These are phyloP conservation scores for Eimeria necatrix DNA, from an alignment of 169 alveolate genomes.

Conservation along the genomic window DNA sequence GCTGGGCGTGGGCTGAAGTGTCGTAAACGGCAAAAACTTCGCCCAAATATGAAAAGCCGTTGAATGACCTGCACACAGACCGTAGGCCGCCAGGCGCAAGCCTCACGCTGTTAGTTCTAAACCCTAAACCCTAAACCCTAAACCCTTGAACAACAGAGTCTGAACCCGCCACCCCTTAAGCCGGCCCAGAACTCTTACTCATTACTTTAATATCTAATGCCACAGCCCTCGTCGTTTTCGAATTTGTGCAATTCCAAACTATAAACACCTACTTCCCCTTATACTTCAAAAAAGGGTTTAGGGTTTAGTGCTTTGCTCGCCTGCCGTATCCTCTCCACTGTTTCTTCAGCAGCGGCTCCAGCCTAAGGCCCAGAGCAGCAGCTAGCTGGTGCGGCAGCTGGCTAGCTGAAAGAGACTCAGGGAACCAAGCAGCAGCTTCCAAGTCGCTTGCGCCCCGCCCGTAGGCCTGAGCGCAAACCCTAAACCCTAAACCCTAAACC, in stretches of 20 bases:
- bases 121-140: too few species aligned
- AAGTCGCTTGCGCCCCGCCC: slow-evolving; percentile 11
- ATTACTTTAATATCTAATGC: too few species aligned
- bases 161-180: too few species aligned
- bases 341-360: slow-evolving; percentile 19
- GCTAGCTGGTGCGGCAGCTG: not conserved
- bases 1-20: not conserved
- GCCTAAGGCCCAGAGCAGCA: not conserved
- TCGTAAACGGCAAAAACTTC: slow-evolving; percentile 21
- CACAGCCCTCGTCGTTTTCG: too few species aligned
- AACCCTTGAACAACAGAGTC: too few species aligned
- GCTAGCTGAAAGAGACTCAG: not conserved
- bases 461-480: not conserved
- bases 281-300: not conserved
- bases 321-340: slow-evolving; percentile 14
- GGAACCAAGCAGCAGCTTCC: slow-evolving; percentile 17
- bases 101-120: too few species aligned
- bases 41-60: not conserved
- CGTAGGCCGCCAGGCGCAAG: too few species aligned
- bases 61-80: not conserved
- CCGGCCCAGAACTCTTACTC: too few species aligned
- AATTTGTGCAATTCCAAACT: too few species aligned
- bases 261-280: too few species aligned
- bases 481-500: not conserved
- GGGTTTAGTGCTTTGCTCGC: not conserved